Base-by-base conservation (phyloP, 345 rosid species). In the Limnanthes douglasii region DNA sequence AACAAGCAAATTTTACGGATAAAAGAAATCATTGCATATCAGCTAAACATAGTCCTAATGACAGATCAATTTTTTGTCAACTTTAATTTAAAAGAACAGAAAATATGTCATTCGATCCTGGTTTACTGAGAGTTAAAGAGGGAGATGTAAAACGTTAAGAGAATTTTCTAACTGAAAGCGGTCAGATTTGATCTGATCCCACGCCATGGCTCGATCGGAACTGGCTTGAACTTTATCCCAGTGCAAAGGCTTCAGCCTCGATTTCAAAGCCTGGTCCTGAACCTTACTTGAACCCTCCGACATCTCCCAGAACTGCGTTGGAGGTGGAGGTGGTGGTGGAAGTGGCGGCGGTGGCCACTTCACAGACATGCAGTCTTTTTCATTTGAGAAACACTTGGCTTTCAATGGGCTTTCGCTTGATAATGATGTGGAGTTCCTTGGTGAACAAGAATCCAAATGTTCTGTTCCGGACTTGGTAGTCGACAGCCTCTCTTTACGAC, bases 141-240 rank as follows among this genome's bases (percentile, higher is more conserved):
- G 5, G 30, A 0, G 1, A 34, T 4, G 11, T 18, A 37, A 5
- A 29, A 22, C n/a, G n/a, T n/a, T n/a, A n/a, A 25, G 31, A 18
- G 6, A 18, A 15, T 5, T 6, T 17, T 59, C 99, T 78, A 43
- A 92, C 96, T 85, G 88, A 60, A 92, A 92, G 2, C 94, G 81
- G 65, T 83, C 81, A 20, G 93, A 58, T 59, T 68, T 75, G 15
- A 85, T 51, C 65, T 85, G 94, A 60, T 92, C 99, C 96, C 99
- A 92, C 62, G 73, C 96, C 80, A 75, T 92, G 31, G 52, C 93
- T 31, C 83, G 77, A 46, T 72, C 88, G 0, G 99, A 90, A 60
- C 83, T 80, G 9, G 96, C 93, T 43, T 80, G 53, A 46, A 90
- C 99, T 71, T 90, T 90, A 51, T 90, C 99, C 99, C 99, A 90